Percentiles rank a stretch among this genome's conserved stretches.
These are phyloP conservation scores for Teunomyces cretensis DNA, from an alignment of 805 yeast species.

Conservation along the genomic window DNA sequence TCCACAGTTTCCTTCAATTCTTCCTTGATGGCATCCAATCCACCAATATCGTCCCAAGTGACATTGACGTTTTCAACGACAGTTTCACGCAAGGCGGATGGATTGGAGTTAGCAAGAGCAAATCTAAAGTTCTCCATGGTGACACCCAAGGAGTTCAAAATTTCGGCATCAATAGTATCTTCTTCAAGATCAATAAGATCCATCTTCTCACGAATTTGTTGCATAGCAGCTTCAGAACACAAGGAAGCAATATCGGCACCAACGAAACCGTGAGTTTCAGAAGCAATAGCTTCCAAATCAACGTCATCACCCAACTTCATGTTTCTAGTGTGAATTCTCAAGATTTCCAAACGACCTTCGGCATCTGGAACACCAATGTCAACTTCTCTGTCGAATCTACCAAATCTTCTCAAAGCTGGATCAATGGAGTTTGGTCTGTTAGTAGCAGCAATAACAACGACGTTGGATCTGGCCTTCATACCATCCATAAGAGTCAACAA, in stretches of 20 bases:
- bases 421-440: constrained; percentile 85
- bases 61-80: constrained; percentile 98
- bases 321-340: constrained; percentile 96
- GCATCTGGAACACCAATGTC: constrained; percentile 96
- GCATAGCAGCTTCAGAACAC: constrained; percentile 99
- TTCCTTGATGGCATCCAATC: constrained; percentile 91
- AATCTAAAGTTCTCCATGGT: constrained; percentile 99
- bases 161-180: constrained; percentile 96
- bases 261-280: constrained; percentile 98
- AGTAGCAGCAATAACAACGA: constrained; percentile 98
- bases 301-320: constrained; percentile 96
- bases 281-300: constrained; percentile 91
- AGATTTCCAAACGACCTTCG: constrained; percentile 94
- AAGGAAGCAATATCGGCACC: constrained; percentile 98
- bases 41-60: constrained; percentile 99
- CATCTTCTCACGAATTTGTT: constrained; percentile 99
- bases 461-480: constrained; percentile 98
- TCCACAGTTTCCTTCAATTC: constrained; percentile 99
- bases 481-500: constrained; percentile 98
- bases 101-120: constrained; percentile 96
- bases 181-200: constrained; percentile 94
- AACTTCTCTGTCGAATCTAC: constrained; percentile 83
- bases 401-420: constrained; percentile 82
- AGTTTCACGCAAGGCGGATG: constrained; percentile 98
- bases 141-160: constrained; percentile 92